Evolutionary conservation across 768 basidiomycete species (phyloP), one percentile per base, ranked within the genome.

Genomic region (Tylopilus balloui): DNA sequence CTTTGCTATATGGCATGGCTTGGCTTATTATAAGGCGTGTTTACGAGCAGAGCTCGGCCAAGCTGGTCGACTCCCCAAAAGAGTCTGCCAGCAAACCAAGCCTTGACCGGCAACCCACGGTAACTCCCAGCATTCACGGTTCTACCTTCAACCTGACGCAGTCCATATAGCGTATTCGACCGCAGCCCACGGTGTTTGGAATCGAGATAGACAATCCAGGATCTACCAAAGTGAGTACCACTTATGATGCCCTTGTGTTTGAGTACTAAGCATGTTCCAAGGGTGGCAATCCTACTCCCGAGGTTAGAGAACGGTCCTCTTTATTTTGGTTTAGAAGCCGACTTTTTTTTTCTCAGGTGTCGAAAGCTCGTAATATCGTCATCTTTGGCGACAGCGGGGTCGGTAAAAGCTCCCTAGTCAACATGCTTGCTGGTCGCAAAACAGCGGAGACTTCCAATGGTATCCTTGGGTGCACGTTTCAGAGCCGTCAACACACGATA

Each of bases 321-420:
- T 36, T 21, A 15, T 4, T 17, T 34, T 38, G 14, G 7, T n/a
- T 9, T 21, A 13, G 3, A 25, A 36, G 11, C 29, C 31, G 14
- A 59, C 24, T 1, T 15, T 32, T 12, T 19, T 4, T 15, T 21
- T 41, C 31, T 48, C 34, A 59, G 56, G 9, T 31, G 15, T 23
- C 24, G 4, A 51, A 49, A 28, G 19, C 15, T 23, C 60, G 52
- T 23, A 76, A 76, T 43, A 42, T 76, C n/a, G 61, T 76, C 14
- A 38, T 76, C 19, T 76, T 76, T 35, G 74, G 75, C 1, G 72
- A 75, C 37, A 66, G 67, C 3, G 74, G 74, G 14, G 52, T 68
- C 3, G 69, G 70, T 12, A 76, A 77, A 55, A 76, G 75, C 49
- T 72, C 71, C 3, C 51, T 76, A 2, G 57, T 77, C 41, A 76